Conservation (phyloP, 163 green algal species). For the Chlorella variabilis region DNA sequence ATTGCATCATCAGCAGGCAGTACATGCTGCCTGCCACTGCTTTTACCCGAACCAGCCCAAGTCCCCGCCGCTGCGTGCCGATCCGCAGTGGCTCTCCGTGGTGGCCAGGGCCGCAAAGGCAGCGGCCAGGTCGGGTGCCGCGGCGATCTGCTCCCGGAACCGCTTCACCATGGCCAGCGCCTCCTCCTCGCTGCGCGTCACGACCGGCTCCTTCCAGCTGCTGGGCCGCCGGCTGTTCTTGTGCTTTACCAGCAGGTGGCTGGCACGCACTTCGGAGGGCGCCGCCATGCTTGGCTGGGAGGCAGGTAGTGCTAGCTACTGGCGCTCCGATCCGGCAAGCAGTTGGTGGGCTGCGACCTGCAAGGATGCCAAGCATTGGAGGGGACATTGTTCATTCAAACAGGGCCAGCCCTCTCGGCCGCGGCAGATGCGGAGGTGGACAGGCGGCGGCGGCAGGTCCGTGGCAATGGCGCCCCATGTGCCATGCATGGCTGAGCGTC, state of each 20-base stretch:
- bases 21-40: not conserved
- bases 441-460: no score
- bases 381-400: no score
- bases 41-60: conserved; percentile 17
- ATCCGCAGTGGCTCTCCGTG: conserved; percentile 89
- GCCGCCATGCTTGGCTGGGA: conserved; percentile 1
- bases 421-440: no score
- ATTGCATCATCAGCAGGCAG: not conserved
- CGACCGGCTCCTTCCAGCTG: conserved; percentile 81
- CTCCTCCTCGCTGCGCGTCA: conserved; percentile 84
- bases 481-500: no score
- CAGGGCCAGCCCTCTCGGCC: no score
- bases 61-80: conserved; percentile 36
- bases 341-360: no score
- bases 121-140: conserved; percentile 37
- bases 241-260: conserved; percentile 91
- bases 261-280: conserved; percentile 64
- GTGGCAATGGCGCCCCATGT: no score
- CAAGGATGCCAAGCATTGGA: no score
- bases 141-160: conserved; percentile 64
- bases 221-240: conserved; percentile 67
- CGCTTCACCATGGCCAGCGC: conserved; percentile 81
- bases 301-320: no score
- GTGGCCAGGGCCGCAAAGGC: conserved; percentile 68
- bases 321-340: no score